Percentiles rank a stretch among this genome's conserved stretches.
These are phyloP conservation scores for Tolypocladium guangdongense DNA, from an alignment of 2,329 filamentous ascomycete species.

Conservation along the genomic window DNA sequence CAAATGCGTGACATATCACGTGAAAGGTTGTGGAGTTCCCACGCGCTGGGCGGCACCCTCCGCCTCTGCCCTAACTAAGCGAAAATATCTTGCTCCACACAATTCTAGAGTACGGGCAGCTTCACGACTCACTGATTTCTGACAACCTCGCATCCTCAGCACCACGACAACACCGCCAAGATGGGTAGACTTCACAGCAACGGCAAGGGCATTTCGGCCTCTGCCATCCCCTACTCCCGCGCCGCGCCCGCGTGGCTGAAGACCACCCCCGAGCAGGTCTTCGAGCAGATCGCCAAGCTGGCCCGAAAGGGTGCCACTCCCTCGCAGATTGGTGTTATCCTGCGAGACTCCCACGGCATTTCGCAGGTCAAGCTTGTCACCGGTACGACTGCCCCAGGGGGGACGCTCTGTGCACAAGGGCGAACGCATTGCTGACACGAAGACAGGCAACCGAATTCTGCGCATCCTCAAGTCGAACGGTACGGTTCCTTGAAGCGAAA, in stretches of 20 bases:
- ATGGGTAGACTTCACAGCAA: constrained; percentile 99
- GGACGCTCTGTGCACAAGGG: not conserved
- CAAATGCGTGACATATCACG: not conserved
- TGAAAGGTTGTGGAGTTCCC: not conserved
- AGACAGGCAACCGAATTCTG: constrained; percentile 96
- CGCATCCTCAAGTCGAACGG: constrained; percentile 96
- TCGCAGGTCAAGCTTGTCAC: constrained; percentile 97
- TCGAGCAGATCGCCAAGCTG: constrained; percentile 98
- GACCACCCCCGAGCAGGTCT: constrained; percentile 95
- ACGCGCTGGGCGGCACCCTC: not conserved
- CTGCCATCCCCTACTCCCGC: constrained; percentile 94
- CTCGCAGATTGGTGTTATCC: constrained; percentile 97
- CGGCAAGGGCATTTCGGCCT: constrained; percentile 97
- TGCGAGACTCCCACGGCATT: constrained; percentile 96
- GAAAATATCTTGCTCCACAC: constrained; percentile 32
- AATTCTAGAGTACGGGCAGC: constrained; percentile 16
- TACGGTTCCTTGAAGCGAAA: constrained; percentile 47
- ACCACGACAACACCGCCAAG: constrained; percentile 37
- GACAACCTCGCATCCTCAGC: constrained; percentile 22
- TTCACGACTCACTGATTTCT: constrained; percentile 13
- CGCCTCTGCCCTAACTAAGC: constrained; percentile 33
- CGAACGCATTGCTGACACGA: constrained; percentile 24
- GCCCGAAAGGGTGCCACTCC: constrained; percentile 98
- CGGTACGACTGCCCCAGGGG: constrained; percentile 48
- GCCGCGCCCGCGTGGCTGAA: constrained; percentile 91